phyloP scores from a whole-genome alignment of 2,329 filamentous ascomycete genomes.

The Clarireedia monteithiana region DNA sequence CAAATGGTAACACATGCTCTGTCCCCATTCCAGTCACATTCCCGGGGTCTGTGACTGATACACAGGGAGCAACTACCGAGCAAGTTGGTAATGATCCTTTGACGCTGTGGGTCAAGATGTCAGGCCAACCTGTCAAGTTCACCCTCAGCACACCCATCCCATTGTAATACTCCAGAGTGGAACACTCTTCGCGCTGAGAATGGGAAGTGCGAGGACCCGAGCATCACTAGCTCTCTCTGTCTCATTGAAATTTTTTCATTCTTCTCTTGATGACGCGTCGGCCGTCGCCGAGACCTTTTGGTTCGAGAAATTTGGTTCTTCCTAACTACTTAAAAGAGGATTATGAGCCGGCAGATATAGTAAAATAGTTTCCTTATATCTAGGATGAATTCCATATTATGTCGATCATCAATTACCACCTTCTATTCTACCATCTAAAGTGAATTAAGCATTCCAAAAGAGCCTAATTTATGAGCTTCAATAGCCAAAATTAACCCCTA shows the following conservation, averaged over 20 bases:
- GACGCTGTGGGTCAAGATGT: slow-evolving; percentile 41
- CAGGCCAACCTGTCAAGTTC: slow-evolving; percentile 38
- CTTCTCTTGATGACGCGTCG: not conserved
- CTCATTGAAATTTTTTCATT: not conserved
- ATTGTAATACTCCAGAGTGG: not conserved
- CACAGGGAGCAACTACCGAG: slow-evolving; percentile 17
- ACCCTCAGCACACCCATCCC: slow-evolving; percentile 19
- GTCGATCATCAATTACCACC: not conserved
- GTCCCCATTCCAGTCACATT: slow-evolving; percentile 22
- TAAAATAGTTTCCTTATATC: not conserved
- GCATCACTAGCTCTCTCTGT: not conserved
- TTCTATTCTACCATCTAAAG: not conserved
- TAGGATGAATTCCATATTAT: not conserved
- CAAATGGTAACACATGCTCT: slow-evolving; percentile 27
- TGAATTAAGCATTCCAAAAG: not conserved
- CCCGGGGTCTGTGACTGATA: slow-evolving; percentile 29
- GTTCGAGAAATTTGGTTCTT: not conserved
- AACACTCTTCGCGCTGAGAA: too few species aligned
- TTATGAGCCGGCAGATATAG: not conserved
- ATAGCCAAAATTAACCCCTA: too few species aligned
- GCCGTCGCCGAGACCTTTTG: not conserved
- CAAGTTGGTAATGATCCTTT: slow-evolving; percentile 48
- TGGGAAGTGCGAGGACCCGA: not conserved
- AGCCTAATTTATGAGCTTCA: not conserved
- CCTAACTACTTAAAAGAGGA: slow-evolving; percentile 1